Base-by-base conservation (phyloP, 2,329 filamentous ascomycete species). In the Hymenoscyphus occultus region DNA sequence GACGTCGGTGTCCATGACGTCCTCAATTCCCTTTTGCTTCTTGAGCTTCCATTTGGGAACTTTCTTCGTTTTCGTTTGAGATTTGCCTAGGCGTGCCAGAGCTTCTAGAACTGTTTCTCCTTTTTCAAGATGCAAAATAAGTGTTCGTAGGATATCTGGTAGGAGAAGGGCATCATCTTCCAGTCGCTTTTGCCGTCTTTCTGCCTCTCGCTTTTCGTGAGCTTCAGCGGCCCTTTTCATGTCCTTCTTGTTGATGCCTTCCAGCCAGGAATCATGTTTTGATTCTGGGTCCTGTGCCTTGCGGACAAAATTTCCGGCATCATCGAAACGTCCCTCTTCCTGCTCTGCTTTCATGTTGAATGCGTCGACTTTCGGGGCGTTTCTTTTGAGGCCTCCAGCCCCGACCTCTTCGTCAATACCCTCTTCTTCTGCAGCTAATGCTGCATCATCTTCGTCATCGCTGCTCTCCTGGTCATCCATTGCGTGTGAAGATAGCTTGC, bases 261-360 rank as follows among this genome's bases (percentile, higher is more conserved):
- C 91, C 22, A 99, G 80, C 95, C 95, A 99, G 39, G 85, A 85
- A 78, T 99, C 95, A 76, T 99, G 93, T 31, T 91, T 86, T 0
- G 93, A 92, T 71, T 98, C 93, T 0, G 92, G 92, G 72, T 99
- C 95, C 9, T 80, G 85, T 0, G 93, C 93, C 77, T 96, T 96
- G 64, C 95, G 87, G 56, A 99, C 87, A 76, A 88, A 99, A 77
- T 98, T 99, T 10, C 94, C 94, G 1, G 88, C 81, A 71, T 95
- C 90, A 75, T 99, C 95, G 73, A 97, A 99, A 12, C 88, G 85
- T 0, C 95, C 95, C 71, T 98, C 94, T 74, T 98, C 93, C 76
- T 96, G 89, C 77, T 99, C 95, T 13, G 86, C 81, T 65, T 86
- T 88, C 83, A 99, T 91, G 75, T 99, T 98, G 83, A 99, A 99